Evolutionary conservation across 805 yeast genomes (phyloP).

Genomic region (Grigorovia transvaalensis): DNA sequence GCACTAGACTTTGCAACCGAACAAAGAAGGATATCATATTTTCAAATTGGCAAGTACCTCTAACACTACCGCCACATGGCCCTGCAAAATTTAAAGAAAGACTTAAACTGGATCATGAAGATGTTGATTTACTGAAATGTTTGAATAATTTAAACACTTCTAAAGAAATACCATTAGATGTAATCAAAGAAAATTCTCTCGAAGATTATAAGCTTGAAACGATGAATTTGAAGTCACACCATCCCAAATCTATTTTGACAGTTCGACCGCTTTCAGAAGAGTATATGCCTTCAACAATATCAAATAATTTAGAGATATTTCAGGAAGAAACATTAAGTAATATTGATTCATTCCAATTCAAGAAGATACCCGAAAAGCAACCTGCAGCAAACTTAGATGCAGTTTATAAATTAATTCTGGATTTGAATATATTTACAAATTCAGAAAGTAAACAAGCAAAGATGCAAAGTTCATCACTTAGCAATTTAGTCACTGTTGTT

Average conservation of each 20-base stretch:
- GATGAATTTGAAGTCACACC: background rate
- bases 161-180: background rate
- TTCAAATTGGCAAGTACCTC: background rate
- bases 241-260: background rate
- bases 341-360: background rate
- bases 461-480: background rate
- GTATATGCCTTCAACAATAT: background rate
- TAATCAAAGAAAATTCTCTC: background rate
- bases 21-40: background rate
- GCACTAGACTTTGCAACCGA: background rate
- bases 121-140: background rate
- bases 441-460: background rate
- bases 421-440: background rate
- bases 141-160: background rate
- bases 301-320: background rate
- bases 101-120: background rate
- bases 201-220: background rate
- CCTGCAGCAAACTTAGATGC: background rate
- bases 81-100: background rate
- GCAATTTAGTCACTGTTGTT: background rate
- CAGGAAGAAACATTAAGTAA: background rate
- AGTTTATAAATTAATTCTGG: background rate
- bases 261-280: background rate
- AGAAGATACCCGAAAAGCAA: background rate
- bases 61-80: background rate